Percentiles rank a stretch among this genome's conserved stretches.
Conservation (phyloP, 768 basidiomycete species). For the Hericium rajendrae region DNA sequence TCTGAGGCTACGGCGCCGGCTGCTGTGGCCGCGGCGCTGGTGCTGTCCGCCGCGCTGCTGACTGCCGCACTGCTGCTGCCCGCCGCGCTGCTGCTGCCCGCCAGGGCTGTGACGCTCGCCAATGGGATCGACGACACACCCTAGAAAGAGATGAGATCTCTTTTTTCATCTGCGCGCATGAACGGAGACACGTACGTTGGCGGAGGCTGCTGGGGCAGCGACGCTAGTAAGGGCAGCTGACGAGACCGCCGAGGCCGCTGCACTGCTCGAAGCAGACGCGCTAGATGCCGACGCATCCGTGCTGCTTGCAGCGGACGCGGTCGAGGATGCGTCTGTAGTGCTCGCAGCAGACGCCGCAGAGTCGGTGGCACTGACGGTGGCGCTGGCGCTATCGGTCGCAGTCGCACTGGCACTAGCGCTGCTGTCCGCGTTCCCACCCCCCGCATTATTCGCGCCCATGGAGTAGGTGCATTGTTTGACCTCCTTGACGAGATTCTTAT, state of each 20-base stretch:
- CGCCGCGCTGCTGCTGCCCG: background rate
- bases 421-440: constrained; percentile 2
- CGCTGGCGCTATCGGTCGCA: background rate
- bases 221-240: background rate
- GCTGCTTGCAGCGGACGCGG: constrained; percentile 9
- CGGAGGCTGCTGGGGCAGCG: background rate
- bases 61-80: no score
- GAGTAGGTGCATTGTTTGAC: constrained; percentile 22
- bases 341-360: background rate
- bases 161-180: background rate
- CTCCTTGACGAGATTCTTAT: constrained; percentile 22
- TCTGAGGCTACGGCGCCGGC: background rate
- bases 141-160: background rate
- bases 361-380: background rate
- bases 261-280: background rate
- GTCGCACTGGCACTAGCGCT: background rate
- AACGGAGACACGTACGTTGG: background rate
- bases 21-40: no score
- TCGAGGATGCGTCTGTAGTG: background rate
- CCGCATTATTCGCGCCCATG: background rate
- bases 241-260: background rate
- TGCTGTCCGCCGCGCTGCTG: no score
- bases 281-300: background rate
- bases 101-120: background rate
- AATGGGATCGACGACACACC: background rate